Evolutionary conservation across 352 stramenopile genomes (phyloP).

Genomic region (Hyaloperonospora brassicae): DNA sequence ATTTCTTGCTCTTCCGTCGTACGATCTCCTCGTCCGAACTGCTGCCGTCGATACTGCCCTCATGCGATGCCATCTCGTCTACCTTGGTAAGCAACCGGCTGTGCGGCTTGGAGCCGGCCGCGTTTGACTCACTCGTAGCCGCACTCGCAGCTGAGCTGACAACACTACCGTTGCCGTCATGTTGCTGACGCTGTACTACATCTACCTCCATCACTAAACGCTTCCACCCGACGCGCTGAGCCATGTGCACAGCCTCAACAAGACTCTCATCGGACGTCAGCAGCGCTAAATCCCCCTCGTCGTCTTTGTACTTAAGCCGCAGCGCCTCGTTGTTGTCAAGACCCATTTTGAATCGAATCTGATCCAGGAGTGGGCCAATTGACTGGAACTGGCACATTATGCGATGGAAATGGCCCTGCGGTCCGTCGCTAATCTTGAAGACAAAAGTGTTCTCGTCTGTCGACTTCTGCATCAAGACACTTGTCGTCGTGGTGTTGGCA

Average conservation of each 20-base stretch:
- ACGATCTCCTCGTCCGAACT: conserved; percentile 39
- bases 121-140: conserved; percentile 15
- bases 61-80: conserved; percentile 59
- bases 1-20: conserved; percentile 40
- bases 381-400: conserved; percentile 76
- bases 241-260: conserved; percentile 80
- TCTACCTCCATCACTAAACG: conserved; percentile 77
- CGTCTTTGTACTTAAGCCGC: conserved; percentile 82
- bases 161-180: conserved; percentile 28
- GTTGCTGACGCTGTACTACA: conserved; percentile 42
- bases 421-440: conserved; percentile 84
- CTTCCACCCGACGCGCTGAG: conserved; percentile 78
- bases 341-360: conserved; percentile 80
- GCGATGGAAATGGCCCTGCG: conserved; percentile 76
- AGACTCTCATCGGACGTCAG: conserved; percentile 82
- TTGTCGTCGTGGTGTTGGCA: conserved; percentile 66
- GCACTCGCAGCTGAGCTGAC: conserved; percentile 26
- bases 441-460: conserved; percentile 69
- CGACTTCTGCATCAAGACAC: conserved; percentile 56
- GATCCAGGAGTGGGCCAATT: conserved; percentile 58
- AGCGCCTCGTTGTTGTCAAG: conserved; percentile 48
- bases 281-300: conserved; percentile 79
- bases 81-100: conserved; percentile 71
- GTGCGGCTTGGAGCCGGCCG: conserved; percentile 20
- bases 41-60: conserved; percentile 29